phyloP scores from a whole-genome alignment of 495 filamentous ascomycete genomes.

The Penicillium paradoxum region DNA sequence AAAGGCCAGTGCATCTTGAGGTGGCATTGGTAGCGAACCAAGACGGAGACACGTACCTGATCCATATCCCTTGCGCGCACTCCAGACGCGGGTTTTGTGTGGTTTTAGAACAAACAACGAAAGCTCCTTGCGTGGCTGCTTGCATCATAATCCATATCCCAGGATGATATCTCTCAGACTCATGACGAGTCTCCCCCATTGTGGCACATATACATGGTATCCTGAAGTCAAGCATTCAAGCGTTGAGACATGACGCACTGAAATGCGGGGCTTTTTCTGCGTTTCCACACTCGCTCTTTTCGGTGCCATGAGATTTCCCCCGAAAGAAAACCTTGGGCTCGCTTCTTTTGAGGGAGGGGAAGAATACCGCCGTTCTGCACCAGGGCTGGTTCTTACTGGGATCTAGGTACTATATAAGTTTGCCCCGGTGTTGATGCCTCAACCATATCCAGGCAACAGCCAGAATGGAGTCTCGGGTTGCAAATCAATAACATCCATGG shows the following conservation, averaged over 20 bases:
- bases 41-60: slow-evolving; percentile 23
- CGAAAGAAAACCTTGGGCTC: not conserved
- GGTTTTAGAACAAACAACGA: slow-evolving; percentile 5
- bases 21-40: not conserved
- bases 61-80: slow-evolving; percentile 25
- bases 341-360: not conserved
- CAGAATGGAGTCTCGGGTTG: not conserved
- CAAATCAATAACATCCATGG: slow-evolving; percentile 23
- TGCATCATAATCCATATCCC: slow-evolving; percentile 13
- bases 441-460: not conserved
- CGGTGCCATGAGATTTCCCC: slow-evolving; percentile 5
- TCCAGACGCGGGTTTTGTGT: slow-evolving; percentile 4
- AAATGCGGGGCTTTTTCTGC: slow-evolving; percentile 25
- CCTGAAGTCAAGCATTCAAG: not conserved
- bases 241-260: slow-evolving; percentile 3
- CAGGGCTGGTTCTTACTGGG: not conserved
- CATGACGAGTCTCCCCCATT: too few relatives aligned
- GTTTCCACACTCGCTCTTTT: slow-evolving; percentile 14
- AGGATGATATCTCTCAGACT: not conserved
- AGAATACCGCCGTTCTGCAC: too few relatives aligned
- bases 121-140: slow-evolving; percentile 17
- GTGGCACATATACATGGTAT: not conserved
- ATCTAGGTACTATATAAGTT: not conserved
- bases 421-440: not conserved
- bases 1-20: not conserved